Conservation (phyloP, 1,139 yeast species). For the Lodderomyces jiufengensis region DNA sequence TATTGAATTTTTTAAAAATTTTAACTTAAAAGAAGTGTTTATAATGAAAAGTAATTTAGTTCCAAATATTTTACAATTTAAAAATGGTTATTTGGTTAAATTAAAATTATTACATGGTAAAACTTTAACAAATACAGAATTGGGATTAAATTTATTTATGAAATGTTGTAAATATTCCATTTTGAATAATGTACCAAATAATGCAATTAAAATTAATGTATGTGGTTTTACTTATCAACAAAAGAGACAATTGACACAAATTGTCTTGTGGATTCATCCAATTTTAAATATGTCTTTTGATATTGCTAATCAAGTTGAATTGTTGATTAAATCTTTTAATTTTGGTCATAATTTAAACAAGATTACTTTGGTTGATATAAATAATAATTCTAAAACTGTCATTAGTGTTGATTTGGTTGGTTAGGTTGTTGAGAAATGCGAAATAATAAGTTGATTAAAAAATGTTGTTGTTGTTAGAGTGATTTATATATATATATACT, state of each 20-base stretch:
- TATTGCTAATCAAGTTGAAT: slow-evolving; percentile 9
- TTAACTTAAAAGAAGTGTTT: slow-evolving; percentile 3
- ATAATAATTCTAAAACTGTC: slow-evolving; percentile 8
- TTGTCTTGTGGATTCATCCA: slow-evolving; percentile 14
- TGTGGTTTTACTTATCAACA: slow-evolving; percentile 10
- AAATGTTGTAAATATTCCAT: slow-evolving; percentile 7
- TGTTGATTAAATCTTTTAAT: slow-evolving; percentile 9
- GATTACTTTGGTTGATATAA: slow-evolving; percentile 10
- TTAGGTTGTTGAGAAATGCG: neutral
- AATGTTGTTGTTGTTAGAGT: too few relatives aligned
- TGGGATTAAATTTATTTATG: slow-evolving; percentile 4
- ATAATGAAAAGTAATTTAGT: slow-evolving; percentile 11
- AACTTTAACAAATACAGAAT: neutral
- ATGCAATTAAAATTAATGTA: slow-evolving; percentile 9
- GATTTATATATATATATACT: neutral
- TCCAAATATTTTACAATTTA: slow-evolving; percentile 10
- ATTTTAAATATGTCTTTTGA: slow-evolving; percentile 12
- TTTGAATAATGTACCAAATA: slow-evolving; percentile 7
- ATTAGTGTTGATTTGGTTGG: neutral
- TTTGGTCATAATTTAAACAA: slow-evolving; percentile 4
- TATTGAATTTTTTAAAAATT: slow-evolving; percentile 6
- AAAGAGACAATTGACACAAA: slow-evolving; percentile 5
- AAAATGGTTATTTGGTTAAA: slow-evolving; percentile 13
- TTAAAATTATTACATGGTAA: slow-evolving; percentile 4
- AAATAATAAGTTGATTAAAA: neutral